phyloP scores from a whole-genome alignment of 805 yeast species.

The Kazachstania viticola region DNA sequence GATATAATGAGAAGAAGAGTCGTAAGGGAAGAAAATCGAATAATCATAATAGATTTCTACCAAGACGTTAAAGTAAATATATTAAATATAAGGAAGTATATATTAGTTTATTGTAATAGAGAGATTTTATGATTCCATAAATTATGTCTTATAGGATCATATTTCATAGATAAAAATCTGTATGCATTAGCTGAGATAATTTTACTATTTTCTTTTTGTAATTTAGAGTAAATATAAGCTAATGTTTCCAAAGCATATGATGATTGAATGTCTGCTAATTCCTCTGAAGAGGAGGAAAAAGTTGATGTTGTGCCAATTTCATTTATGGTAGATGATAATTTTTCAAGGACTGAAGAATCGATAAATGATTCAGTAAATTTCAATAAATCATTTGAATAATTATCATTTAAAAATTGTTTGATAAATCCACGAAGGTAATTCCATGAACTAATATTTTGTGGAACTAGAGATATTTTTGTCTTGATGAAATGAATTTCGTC shows the following conservation, averaged over 20 bases:
- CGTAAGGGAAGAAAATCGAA: background rate
- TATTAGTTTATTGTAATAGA: constrained; percentile 1
- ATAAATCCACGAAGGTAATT: constrained; percentile 56
- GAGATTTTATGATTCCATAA: constrained; percentile 46
- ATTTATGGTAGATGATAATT: too few relatives aligned
- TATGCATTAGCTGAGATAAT: constrained; percentile 35
- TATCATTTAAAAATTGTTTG: constrained; percentile 21
- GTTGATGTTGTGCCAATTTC: constrained; percentile 1
- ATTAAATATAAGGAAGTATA: constrained; percentile 37
- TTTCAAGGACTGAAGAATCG: too few relatives aligned
- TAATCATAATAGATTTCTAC: constrained; percentile 1
- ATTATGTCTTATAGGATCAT: constrained; percentile 51
- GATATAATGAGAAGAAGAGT: background rate
- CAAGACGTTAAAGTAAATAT: constrained; percentile 34
- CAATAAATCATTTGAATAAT: constrained; percentile 29
- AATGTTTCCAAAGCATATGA: constrained; percentile 55
- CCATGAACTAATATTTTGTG: constrained; percentile 83
- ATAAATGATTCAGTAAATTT: constrained; percentile 37
- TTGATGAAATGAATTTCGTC: constrained; percentile 46
- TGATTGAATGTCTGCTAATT: constrained; percentile 30
- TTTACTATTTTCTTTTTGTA: constrained; percentile 19
- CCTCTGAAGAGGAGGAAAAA: constrained; percentile 7
- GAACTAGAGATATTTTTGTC: constrained; percentile 42
- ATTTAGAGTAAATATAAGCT: constrained; percentile 37
- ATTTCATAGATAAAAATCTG: constrained; percentile 36